Evolutionary conservation across 306 rosid species (phyloP).

Genomic region (Acacia melanoxylon): DNA sequence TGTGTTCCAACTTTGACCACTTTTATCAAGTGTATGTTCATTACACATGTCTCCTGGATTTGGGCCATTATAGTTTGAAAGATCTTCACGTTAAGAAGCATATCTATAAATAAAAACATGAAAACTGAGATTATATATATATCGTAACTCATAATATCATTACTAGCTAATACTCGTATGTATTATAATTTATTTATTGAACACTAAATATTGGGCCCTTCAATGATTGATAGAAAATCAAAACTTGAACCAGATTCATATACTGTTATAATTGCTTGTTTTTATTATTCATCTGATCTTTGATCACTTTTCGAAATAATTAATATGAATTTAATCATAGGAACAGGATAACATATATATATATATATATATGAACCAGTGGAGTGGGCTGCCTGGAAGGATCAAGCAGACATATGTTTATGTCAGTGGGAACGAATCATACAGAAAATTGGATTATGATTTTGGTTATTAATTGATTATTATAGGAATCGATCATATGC

Average conservation of each 20-base stretch:
- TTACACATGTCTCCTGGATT: not conserved
- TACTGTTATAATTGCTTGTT: not conserved
- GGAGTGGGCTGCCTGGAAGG: slow-evolving; percentile 12
- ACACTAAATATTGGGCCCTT: not conserved
- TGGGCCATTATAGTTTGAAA: not conserved
- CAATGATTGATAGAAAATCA: not conserved
- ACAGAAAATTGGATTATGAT: not conserved
- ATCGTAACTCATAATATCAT: not conserved
- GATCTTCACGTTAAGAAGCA: not conserved
- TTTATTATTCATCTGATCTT: not conserved
- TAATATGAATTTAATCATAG: not conserved
- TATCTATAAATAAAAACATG: not conserved
- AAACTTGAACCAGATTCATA: not conserved
- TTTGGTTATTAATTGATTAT: not conserved
- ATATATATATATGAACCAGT: not conserved
- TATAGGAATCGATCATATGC: slow-evolving; percentile 26
- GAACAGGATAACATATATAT: not conserved
- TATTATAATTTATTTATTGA: not conserved
- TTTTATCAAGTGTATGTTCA: not conserved
- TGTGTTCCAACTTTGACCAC: not conserved
- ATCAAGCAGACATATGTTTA: not conserved
- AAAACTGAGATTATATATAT: not conserved
- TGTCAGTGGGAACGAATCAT: slow-evolving; percentile 17
- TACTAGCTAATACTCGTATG: not conserved
- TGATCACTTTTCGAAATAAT: not conserved